Base-by-base conservation (phyloP, 2,329 filamentous ascomycete genomes). In the Alternaria angustiovoidea region DNA sequence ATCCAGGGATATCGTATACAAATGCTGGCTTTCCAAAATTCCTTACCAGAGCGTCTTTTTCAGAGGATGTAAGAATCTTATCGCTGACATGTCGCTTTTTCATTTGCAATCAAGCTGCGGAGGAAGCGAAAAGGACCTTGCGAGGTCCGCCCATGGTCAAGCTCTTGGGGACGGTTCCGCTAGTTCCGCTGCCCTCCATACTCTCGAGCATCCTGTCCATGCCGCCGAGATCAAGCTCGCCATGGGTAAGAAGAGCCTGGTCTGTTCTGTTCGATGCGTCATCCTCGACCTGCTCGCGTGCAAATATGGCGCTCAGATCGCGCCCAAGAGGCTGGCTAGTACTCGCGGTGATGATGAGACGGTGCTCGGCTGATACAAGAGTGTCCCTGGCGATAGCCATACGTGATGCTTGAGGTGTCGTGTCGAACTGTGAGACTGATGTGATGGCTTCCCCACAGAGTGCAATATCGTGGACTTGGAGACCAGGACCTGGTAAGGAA, bases 171-270 rank as follows among this genome's bases (percentile, higher is more conserved):
- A 61, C 60, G 42, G 57, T 64, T 18, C 64, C 69, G 54, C 65
- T 64, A 51, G 58, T 67, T 38, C 66, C 69, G 53, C 67, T 70
- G 30, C 64, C 65, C 38, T 75, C 74, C 72, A 78, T 76, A 32
- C 66, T 66, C 4, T 78, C 75, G 1, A 85, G 77, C 64, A 84
- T 66, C 49, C 81, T 74, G 57, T 83, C 80, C 76, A 84, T 81
- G 8, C 82, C 82, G 32, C 80, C 81, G 16, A 84, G 67, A 61
- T 83, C 82, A 8, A 84, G 78, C 58, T 81, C 80, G 20, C 81
- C 81, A 11, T 75, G 73, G 42, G 78, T 75, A 8, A 84, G 76
- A 56, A 84, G 73, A 1, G 76, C 73, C 66, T 81, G 80, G 56
- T 84, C 82, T n/a, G 68, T 65, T 34, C 62, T 64, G 39, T 66